Percentiles rank a stretch among this genome's conserved stretches.
Evolutionary conservation across 2,329 filamentous ascomycete genomes (phyloP).

Genomic region (Colletotrichum magnum): DNA sequence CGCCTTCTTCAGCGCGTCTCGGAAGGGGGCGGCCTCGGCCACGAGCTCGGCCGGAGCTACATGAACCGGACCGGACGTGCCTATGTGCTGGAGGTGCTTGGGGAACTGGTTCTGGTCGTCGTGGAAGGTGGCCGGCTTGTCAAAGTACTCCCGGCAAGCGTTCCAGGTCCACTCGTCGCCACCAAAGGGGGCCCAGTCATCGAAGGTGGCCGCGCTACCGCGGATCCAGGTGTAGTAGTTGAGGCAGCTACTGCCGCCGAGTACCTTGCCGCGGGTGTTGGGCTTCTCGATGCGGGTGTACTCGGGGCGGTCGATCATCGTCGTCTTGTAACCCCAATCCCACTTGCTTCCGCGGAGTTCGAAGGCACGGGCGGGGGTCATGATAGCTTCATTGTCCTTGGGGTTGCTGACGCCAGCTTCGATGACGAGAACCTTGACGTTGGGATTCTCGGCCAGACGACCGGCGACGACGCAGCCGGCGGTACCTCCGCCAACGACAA

Average conservation of each 20-base stretch:
- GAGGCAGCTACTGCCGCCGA: slow-evolving; percentile 70
- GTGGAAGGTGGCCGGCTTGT: slow-evolving; percentile 66
- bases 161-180: slow-evolving; percentile 77
- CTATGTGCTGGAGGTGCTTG: slow-evolving; percentile 64
- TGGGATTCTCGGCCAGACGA: slow-evolving; percentile 51
- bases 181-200: slow-evolving; percentile 80
- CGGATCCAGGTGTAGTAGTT: slow-evolving; percentile 78
- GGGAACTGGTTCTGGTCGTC: slow-evolving; percentile 65
- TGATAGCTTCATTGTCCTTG: slow-evolving; percentile 64
- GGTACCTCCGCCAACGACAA: slow-evolving; percentile 55
- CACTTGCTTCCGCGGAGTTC: slow-evolving; percentile 68
- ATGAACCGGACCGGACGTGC: slow-evolving; percentile 64
- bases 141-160: slow-evolving; percentile 63
- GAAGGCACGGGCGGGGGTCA: slow-evolving; percentile 67
- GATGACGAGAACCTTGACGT: slow-evolving; percentile 60
- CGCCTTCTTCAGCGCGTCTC: slow-evolving; percentile 62
- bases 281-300: slow-evolving; percentile 75
- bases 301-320: slow-evolving; percentile 70
- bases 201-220: slow-evolving; percentile 70
- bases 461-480: slow-evolving; percentile 53
- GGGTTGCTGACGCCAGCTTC: slow-evolving; percentile 65
- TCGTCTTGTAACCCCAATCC: slow-evolving; percentile 74
- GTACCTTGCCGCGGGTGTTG: slow-evolving; percentile 71
- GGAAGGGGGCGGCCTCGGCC: slow-evolving; percentile 65
- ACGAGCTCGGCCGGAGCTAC: slow-evolving; percentile 69